phyloP scores from a whole-genome alignment of 2,329 filamentous ascomycete genomes.

The Acephala macrosclerotiorum region DNA sequence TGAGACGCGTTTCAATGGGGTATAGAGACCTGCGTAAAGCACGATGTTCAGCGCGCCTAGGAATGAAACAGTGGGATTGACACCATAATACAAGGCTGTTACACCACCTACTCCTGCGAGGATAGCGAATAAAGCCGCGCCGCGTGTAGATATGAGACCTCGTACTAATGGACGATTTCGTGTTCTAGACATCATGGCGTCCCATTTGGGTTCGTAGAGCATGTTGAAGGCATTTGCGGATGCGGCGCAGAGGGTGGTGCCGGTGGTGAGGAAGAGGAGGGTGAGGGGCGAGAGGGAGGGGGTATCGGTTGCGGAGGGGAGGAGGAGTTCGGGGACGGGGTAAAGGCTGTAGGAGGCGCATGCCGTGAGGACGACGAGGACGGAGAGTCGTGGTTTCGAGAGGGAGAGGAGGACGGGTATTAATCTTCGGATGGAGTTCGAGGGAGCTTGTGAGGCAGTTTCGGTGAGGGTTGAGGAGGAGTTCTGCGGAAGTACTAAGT shows the following conservation, averaged over 20 bases:
- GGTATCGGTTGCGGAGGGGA: slow-evolving; percentile 66
- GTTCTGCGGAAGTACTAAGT: slow-evolving; percentile 51
- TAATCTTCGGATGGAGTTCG: slow-evolving; percentile 66
- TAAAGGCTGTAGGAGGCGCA: slow-evolving; percentile 94
- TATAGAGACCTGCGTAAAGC: slow-evolving; percentile 92
- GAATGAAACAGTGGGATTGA: slow-evolving; percentile 91
- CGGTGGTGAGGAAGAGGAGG: slow-evolving; percentile 87
- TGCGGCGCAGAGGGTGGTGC: slow-evolving; percentile 88
- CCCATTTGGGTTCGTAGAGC: slow-evolving; percentile 90
- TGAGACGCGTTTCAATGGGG: slow-evolving; percentile 86
- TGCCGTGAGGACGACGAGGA: slow-evolving; percentile 88
- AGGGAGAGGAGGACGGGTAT: slow-evolving; percentile 86
- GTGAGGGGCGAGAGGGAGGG: slow-evolving; percentile 91
- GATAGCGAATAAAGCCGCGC: slow-evolving; percentile 82
- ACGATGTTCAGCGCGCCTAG: slow-evolving; percentile 85
- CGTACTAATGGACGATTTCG: slow-evolving; percentile 89
- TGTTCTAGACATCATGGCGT: slow-evolving; percentile 93
- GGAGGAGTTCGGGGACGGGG: slow-evolving; percentile 86
- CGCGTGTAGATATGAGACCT: slow-evolving; percentile 73
- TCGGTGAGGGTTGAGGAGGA: slow-evolving; percentile 63
- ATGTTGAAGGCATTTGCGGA: slow-evolving; percentile 96
- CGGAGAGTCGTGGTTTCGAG: slow-evolving; percentile 92
- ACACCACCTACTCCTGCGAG: slow-evolving; percentile 73
- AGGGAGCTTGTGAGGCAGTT: slow-evolving; percentile 57
- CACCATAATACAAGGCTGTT: slow-evolving; percentile 81